Conservation (phyloP, 1,139 yeast genomes). For the Sugiyamaella pinicola region DNA sequence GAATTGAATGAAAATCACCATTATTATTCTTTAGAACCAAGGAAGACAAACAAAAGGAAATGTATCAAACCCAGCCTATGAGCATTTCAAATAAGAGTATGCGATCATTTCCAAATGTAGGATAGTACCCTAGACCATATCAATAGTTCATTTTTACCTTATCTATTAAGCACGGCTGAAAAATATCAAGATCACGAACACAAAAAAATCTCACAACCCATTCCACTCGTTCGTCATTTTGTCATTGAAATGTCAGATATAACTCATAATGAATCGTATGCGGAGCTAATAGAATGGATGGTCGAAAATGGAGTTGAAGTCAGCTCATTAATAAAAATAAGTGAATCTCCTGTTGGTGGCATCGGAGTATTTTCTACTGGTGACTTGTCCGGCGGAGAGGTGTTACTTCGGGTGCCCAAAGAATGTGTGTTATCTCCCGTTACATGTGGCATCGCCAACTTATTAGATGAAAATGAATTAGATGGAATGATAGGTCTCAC, state of each 20-base stretch:
- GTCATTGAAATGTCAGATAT: slow-evolving; percentile 15
- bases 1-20: too few relatives aligned
- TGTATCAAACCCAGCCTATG: too few relatives aligned
- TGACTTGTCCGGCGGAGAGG: slow-evolving; percentile 43
- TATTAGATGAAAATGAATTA: slow-evolving; percentile 60
- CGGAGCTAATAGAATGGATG: slow-evolving; percentile 37
- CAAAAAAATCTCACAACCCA: neutral
- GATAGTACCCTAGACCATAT: slow-evolving; percentile 1
- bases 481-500: slow-evolving; percentile 70
- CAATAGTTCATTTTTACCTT: neutral
- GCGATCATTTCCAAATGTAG: neutral
- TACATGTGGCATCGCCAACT: slow-evolving; percentile 63
- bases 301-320: slow-evolving; percentile 35
- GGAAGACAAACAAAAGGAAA: too few relatives aligned
- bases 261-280: slow-evolving; percentile 25
- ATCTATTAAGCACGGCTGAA: neutral
- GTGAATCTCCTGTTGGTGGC: slow-evolving; percentile 61
- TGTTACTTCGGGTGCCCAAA: slow-evolving; percentile 41
- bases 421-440: slow-evolving; percentile 38
- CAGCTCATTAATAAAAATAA: slow-evolving; percentile 46
- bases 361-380: slow-evolving; percentile 68
- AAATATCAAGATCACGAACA: neutral
- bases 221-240: neutral
- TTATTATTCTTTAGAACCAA: too few relatives aligned
- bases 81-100: too few relatives aligned